Evolutionary conservation across 73 alveolate species (phyloP).

Genomic region (Stentor coeruleus): DNA sequence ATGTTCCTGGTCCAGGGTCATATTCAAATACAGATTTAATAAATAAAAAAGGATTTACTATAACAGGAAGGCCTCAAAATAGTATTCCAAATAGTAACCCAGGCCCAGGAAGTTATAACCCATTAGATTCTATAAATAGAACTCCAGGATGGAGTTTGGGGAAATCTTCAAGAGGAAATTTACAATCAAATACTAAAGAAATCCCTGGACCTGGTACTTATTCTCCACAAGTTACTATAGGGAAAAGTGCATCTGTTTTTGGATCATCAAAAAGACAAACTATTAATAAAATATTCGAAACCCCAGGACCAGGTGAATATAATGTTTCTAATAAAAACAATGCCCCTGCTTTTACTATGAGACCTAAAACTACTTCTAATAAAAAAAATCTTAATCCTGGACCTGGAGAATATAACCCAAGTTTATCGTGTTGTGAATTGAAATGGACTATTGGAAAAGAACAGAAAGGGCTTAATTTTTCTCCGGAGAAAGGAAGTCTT

Average conservation of each 20-base stretch:
- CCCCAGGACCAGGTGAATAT: slow-evolving; percentile 24
- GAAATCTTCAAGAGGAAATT: not conserved
- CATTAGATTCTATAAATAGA: too few relatives aligned
- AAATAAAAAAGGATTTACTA: not conserved
- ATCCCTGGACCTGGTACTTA: slow-evolving; percentile 23
- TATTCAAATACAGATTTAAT: not conserved
- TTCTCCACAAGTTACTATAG: not conserved
- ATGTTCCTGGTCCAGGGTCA: slow-evolving; percentile 1
- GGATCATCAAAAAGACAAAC: not conserved
- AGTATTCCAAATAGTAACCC: too few relatives aligned
- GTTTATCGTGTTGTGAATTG: too few relatives aligned
- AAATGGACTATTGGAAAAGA: too few relatives aligned
- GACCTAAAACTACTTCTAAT: not conserved
- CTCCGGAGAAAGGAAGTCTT: too few relatives aligned
- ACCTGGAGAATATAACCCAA: not conserved
- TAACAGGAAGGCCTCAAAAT: too few relatives aligned
- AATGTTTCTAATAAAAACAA: not conserved
- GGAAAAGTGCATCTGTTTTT: not conserved
- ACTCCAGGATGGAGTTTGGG: not conserved
- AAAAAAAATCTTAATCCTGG: not conserved
- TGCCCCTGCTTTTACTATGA: slow-evolving; percentile 1
- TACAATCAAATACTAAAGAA: not conserved
- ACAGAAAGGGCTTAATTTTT: too few relatives aligned
- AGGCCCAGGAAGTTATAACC: slow-evolving; percentile 28
- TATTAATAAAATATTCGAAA: not conserved